Evolutionary conservation across 768 basidiomycete genomes (phyloP).

Genomic region (Tremella yokohamensis): DNA sequence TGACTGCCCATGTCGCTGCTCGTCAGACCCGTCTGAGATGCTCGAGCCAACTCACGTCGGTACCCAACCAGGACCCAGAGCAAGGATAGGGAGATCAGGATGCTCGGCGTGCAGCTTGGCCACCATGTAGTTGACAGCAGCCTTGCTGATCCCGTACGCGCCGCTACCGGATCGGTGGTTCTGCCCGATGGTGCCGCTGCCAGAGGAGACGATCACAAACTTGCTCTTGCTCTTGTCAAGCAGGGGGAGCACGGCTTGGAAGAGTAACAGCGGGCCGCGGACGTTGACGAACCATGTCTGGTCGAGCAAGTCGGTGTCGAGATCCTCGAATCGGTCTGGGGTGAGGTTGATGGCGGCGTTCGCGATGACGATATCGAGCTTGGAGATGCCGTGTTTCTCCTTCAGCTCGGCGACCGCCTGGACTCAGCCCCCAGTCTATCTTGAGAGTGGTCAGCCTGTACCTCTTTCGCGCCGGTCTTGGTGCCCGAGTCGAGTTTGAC

Average conservation of each 20-base stretch:
- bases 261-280: constrained; percentile 19
- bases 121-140: constrained; percentile 15
- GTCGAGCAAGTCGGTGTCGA: constrained; percentile 10
- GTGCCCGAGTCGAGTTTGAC: constrained; percentile 10
- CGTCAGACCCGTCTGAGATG: not conserved
- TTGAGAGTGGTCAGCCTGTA: not conserved
- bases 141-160: constrained; percentile 13
- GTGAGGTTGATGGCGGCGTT: constrained; percentile 23
- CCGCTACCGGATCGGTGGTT: constrained; percentile 11
- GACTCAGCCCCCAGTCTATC: not conserved
- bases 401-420: constrained; percentile 4
- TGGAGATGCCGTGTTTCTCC: constrained; percentile 8
- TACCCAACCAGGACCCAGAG: constrained; percentile 23
- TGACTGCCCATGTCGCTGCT: constrained; percentile 6
- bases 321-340: constrained; percentile 6
- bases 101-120: constrained; percentile 18
- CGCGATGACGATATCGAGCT: constrained; percentile 22
- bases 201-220: constrained; percentile 24
- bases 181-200: constrained; percentile 18
- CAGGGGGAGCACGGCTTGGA: constrained; percentile 18
- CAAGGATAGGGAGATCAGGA: constrained; percentile 13
- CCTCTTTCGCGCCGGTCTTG: constrained; percentile 8
- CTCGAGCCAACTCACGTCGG: constrained; percentile 15
- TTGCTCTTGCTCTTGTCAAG: constrained; percentile 6
- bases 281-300: constrained; percentile 15